phyloP scores from a whole-genome alignment of 164 flowering plant genomes.

The Akebia trifoliata region DNA sequence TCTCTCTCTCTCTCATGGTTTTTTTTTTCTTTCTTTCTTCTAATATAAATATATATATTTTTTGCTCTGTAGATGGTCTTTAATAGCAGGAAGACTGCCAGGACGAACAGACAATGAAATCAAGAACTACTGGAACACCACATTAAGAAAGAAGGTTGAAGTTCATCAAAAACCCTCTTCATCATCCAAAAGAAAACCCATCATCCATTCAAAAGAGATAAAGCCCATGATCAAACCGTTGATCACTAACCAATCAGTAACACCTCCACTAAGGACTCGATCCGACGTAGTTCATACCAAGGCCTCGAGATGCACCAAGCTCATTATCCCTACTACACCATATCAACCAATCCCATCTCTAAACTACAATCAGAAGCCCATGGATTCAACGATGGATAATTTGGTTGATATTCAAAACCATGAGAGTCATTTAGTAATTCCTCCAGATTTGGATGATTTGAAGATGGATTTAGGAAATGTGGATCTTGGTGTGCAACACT shows the following conservation, averaged over 20 bases:
- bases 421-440: neutral
- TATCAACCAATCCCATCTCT: too few species aligned
- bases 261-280: neutral
- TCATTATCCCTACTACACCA: too few species aligned
- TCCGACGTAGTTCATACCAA: slow-evolving; percentile 14
- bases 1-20: neutral
- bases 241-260: neutral
- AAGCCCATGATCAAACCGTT: neutral
- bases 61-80: slow-evolving; percentile 20
- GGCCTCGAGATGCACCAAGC: slow-evolving; percentile 20
- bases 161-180: neutral
- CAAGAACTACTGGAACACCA: slow-evolving; percentile 32
- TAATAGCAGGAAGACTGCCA: slow-evolving; percentile 26
- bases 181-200: neutral
- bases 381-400: neutral
- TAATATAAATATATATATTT: neutral
- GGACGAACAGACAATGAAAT: slow-evolving; percentile 34
- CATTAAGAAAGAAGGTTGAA: slow-evolving; percentile 17
- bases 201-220: neutral
- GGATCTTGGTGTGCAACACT: neutral
- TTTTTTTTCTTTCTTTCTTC: too few species aligned
- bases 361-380: too few species aligned
- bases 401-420: neutral
- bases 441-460: neutral
- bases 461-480: neutral